These are phyloP conservation scores for Kentomonas sorsogonicus DNA, from an alignment of 208 protist genomes.

Conservation along the genomic window DNA sequence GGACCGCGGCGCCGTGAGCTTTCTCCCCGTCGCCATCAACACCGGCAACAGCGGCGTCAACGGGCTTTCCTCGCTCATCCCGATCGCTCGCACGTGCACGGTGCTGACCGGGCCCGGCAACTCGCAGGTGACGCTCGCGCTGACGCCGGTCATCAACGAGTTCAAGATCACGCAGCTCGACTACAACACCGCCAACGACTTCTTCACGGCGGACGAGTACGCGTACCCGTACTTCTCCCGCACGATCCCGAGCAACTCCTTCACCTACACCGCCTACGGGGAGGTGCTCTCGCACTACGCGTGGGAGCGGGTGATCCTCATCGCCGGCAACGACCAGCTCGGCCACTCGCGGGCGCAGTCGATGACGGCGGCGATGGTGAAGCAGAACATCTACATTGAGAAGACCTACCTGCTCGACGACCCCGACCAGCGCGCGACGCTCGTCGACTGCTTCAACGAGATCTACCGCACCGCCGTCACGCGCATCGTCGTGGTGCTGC, in stretches of 20 bases:
- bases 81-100: slow-evolving; percentile 57
- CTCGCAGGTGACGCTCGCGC: slow-evolving; percentile 35
- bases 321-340: slow-evolving; percentile 56
- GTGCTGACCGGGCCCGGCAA: slow-evolving; percentile 63
- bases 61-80: slow-evolving; percentile 61
- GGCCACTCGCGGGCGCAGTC: slow-evolving; percentile 36
- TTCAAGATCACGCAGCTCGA: slow-evolving; percentile 71
- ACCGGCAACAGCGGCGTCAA: slow-evolving; percentile 61
- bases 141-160: slow-evolving; percentile 78
- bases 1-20: slow-evolving; percentile 26
- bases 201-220: slow-evolving; percentile 47
- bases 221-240: slow-evolving; percentile 80
- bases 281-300: slow-evolving; percentile 64
- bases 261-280: slow-evolving; percentile 46
- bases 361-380: slow-evolving; percentile 42
- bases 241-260: slow-evolving; percentile 39
- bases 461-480: slow-evolving; percentile 69
- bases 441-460: slow-evolving; percentile 37
- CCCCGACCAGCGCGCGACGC: slow-evolving; percentile 17
- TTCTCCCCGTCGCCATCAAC: slow-evolving; percentile 54
- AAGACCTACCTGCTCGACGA: slow-evolving; percentile 38
- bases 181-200: slow-evolving; percentile 57
- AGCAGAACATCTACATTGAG: slow-evolving; percentile 71
- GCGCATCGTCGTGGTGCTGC: slow-evolving; percentile 50
- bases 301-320: slow-evolving; percentile 81